Percentiles rank a stretch among this genome's conserved stretches.
Conservation (phyloP, 768 basidiomycete species). For the Russula sp. region DNA sequence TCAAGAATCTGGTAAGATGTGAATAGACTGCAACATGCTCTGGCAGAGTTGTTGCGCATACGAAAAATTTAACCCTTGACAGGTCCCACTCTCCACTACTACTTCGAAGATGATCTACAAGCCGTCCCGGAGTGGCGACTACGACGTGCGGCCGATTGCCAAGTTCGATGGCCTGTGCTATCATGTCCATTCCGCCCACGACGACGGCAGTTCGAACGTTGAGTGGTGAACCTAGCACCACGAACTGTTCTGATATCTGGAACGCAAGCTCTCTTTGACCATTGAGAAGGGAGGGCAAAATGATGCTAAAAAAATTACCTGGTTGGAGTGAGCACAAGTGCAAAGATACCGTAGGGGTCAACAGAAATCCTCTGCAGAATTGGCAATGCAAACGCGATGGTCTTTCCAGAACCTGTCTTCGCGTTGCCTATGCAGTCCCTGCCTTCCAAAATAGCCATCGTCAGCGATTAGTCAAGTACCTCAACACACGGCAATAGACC, state of each 20-base stretch:
- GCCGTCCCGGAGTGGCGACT: slow-evolving; percentile 91
- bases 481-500: slow-evolving; percentile 38
- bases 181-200: slow-evolving; percentile 99
- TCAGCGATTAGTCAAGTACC: slow-evolving; percentile 16
- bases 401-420: slow-evolving; percentile 97
- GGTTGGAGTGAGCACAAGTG: slow-evolving; percentile 89
- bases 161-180: slow-evolving; percentile 84
- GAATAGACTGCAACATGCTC: not conserved
- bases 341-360: slow-evolving; percentile 94
- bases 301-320: slow-evolving; percentile 42
- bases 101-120: slow-evolving; percentile 84
- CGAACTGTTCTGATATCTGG: slow-evolving; percentile 95
- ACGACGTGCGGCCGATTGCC: slow-evolving; percentile 83
- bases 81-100: slow-evolving; percentile 76
- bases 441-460: slow-evolving; percentile 39
- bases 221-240: slow-evolving; percentile 76
- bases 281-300: not conserved
- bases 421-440: slow-evolving; percentile 96
- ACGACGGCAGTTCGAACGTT: slow-evolving; percentile 81
- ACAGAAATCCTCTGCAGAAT: slow-evolving; percentile 81
- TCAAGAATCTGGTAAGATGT: slow-evolving; percentile 64
- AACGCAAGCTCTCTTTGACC: slow-evolving; percentile 84
- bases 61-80: slow-evolving; percentile 78
- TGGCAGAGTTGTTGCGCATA: slow-evolving; percentile 30
- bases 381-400: slow-evolving; percentile 92